Evolutionary conservation across 2,329 filamentous ascomycete genomes (phyloP).

Genomic region (Aspergillus fijiensis): DNA sequence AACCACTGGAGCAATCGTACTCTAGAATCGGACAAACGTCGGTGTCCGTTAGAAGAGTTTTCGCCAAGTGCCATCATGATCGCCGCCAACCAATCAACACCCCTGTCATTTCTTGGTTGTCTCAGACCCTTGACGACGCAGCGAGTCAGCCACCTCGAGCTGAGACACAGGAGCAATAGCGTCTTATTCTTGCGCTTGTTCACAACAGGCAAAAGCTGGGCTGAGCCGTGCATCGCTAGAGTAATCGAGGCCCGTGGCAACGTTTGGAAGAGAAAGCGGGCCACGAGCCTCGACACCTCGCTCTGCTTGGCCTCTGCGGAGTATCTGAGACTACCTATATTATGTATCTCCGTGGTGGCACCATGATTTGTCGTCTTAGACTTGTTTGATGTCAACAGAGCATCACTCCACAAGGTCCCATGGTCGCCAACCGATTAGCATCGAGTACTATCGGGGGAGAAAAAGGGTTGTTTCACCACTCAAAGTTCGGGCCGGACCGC

Average conservation of each 20-base stretch:
- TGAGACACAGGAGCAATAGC: background rate
- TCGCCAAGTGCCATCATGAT: slow-evolving; percentile 6
- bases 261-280: slow-evolving; percentile 4
- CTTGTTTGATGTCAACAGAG: background rate
- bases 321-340: background rate
- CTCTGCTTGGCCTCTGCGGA: background rate
- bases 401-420: background rate
- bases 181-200: background rate
- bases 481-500: background rate
- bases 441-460: background rate
- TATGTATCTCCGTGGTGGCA: background rate
- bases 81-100: slow-evolving; percentile 5
- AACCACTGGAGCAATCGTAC: too few species aligned
- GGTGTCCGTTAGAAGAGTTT: background rate
- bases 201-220: background rate
- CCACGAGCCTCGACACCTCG: background rate
- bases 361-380: background rate
- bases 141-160: slow-evolving; percentile 4
- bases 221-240: slow-evolving; percentile 1
- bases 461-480: background rate
- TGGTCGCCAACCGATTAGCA: background rate
- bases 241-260: background rate
- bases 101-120: slow-evolving; percentile 1
- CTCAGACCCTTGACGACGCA: slow-evolving; percentile 1
- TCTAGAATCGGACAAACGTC: background rate